Conservation (phyloP, 1,284 basidiomycete species). For the Pulchroboletus neoregius region DNA sequence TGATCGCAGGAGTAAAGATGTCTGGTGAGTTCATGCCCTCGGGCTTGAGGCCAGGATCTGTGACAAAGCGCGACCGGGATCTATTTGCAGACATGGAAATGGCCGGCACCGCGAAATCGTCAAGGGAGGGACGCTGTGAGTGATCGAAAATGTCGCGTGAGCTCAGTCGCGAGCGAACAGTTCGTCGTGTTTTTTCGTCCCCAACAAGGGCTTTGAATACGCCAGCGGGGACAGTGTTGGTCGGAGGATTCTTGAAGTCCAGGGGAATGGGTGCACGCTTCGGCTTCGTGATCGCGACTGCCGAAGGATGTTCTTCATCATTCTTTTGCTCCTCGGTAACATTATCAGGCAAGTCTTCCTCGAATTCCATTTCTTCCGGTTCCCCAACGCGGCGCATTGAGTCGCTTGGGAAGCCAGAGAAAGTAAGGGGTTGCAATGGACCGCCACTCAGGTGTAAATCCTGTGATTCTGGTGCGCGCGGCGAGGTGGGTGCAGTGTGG, state of each 20-base stretch:
- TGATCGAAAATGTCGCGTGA: conserved; percentile 64
- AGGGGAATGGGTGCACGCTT: conserved; percentile 75
- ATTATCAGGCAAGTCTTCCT: conserved; percentile 14
- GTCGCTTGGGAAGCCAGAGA: conserved; percentile 48
- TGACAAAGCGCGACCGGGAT: conserved; percentile 49
- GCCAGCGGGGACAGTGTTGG: conserved; percentile 76
- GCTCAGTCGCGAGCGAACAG: conserved; percentile 68
- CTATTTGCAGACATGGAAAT: conserved; percentile 55
- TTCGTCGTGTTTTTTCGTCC: conserved; percentile 62
- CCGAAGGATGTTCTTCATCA: conserved; percentile 31
- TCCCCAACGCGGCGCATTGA: conserved; percentile 26
- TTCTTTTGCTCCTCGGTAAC: conserved; percentile 26
- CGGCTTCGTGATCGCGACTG: conserved; percentile 40
- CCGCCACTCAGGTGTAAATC: conserved; percentile 35
- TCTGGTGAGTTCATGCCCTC: conserved; percentile 38
- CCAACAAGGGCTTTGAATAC: conserved; percentile 73
- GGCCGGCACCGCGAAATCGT: conserved; percentile 63
- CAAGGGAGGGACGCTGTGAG: conserved; percentile 62
- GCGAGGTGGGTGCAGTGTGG: conserved; percentile 44
- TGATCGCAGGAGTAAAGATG: conserved; percentile 45
- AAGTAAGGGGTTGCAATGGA: conserved; percentile 58
- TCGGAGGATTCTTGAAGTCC: conserved; percentile 73
- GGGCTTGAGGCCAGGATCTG: conserved; percentile 44
- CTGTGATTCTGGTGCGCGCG: conserved; percentile 25
- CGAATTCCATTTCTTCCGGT: conserved; percentile 13